A percentile compares a stretch with the other conserved stretches of the same genome.
phyloP scores from a whole-genome alignment of 2,329 filamentous ascomycete genomes.

The Hypoxylon rubiginosum region DNA sequence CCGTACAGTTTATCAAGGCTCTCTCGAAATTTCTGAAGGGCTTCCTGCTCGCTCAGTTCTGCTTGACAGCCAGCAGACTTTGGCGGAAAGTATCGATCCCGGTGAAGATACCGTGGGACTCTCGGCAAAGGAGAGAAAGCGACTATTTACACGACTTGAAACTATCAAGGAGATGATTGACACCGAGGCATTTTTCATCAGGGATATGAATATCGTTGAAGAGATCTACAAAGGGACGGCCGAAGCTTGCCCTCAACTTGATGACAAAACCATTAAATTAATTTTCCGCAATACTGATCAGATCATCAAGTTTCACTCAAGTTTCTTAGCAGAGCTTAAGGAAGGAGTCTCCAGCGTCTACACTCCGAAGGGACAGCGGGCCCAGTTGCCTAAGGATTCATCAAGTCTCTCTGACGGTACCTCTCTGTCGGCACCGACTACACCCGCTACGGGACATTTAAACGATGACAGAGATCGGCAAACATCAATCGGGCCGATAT shows the following conservation, averaged over 20 bases:
- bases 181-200: conserved; percentile 90
- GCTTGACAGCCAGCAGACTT: conserved; percentile 54
- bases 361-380: conserved; percentile 68
- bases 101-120: conserved; percentile 52
- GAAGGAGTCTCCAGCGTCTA: conserved; percentile 85
- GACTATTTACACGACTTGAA: conserved; percentile 84
- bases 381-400: conserved; percentile 56
- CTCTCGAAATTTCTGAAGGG: conserved; percentile 59
- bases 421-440: conserved; percentile 49
- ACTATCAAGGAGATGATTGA: conserved; percentile 93
- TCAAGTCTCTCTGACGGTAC: conserved; percentile 57
- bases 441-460: conserved; percentile 57
- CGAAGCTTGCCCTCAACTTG: conserved; percentile 82
- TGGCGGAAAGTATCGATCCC: conserved; percentile 55
- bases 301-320: conserved; percentile 86
- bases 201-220: conserved; percentile 97
- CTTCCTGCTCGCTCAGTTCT: conserved; percentile 55
- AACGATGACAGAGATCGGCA: conserved; percentile 67
- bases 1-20: conserved; percentile 63
- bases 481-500: conserved; percentile 67
- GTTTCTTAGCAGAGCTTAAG: conserved; percentile 84
- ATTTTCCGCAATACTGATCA: conserved; percentile 95
- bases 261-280: conserved; percentile 85
- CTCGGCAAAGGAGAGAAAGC: conserved; percentile 71
- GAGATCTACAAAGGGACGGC: conserved; percentile 98